phyloP scores from a whole-genome alignment of 306 rosid species.

The Ormosia semicastrata region DNA sequence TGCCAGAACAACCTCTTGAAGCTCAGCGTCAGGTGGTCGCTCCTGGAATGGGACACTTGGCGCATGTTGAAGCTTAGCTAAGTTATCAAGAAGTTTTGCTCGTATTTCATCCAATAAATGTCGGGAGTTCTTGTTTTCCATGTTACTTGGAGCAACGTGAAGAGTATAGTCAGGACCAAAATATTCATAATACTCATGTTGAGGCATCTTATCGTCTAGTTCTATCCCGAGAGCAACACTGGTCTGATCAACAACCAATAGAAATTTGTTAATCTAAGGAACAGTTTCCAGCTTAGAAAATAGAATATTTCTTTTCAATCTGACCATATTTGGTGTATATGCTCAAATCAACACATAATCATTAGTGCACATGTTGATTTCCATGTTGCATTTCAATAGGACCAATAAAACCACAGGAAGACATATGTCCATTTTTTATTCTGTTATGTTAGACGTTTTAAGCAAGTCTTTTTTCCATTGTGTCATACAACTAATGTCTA shows the following conservation, averaged over 20 bases:
- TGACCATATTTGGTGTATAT: background rate
- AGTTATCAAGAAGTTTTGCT: constrained; percentile 40
- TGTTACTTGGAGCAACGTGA: constrained; percentile 56
- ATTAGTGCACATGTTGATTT: background rate
- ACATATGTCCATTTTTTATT: background rate
- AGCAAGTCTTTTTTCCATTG: background rate
- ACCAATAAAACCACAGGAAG: background rate
- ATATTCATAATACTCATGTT: constrained; percentile 53
- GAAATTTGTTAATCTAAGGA: constrained; percentile 18
- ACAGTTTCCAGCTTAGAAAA: background rate
- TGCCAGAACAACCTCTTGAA: constrained; percentile 38
- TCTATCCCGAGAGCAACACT: constrained; percentile 54
- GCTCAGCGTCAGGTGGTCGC: constrained; percentile 47
- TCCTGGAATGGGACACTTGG: constrained; percentile 55
- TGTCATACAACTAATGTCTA: background rate
- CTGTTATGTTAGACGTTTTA: background rate
- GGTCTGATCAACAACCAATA: constrained; percentile 42
- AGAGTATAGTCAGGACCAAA: constrained; percentile 55
- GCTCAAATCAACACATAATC: constrained; percentile 1
- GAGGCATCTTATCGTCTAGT: constrained; percentile 51
- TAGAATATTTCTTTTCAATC: background rate
- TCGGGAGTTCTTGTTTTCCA: constrained; percentile 55
- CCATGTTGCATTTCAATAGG: background rate
- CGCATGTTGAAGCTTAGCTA: constrained; percentile 50
- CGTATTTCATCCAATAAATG: constrained; percentile 42